These are phyloP conservation scores for Claviceps cyperi DNA, from an alignment of 2,329 filamentous ascomycete species.

Conservation along the genomic window DNA sequence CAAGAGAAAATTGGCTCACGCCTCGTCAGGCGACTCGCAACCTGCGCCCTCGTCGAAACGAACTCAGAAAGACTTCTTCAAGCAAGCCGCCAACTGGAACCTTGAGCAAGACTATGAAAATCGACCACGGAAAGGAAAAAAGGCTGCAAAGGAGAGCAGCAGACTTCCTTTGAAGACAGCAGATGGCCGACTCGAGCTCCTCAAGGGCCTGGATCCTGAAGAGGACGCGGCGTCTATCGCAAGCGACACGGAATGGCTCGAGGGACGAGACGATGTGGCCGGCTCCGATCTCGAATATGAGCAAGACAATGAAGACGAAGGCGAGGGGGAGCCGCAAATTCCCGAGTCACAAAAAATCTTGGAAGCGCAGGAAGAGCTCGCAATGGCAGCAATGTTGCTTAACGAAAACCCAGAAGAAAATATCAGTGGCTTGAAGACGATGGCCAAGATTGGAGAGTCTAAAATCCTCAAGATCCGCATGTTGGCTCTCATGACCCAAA, in stretches of 20 bases:
- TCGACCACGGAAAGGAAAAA: slow-evolving; percentile 64
- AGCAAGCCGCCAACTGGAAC: slow-evolving; percentile 70
- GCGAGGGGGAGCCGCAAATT: slow-evolving; percentile 39
- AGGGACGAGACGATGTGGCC: slow-evolving; percentile 38
- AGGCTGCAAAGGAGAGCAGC: slow-evolving; percentile 54
- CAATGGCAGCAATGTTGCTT: slow-evolving; percentile 62
- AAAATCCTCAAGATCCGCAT: slow-evolving; percentile 65
- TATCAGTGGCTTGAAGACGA: slow-evolving; percentile 58
- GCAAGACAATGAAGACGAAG: slow-evolving; percentile 2
- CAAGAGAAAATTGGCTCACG: slow-evolving; percentile 43
- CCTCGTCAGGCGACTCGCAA: slow-evolving; percentile 28
- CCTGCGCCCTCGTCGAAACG: slow-evolving; percentile 20
- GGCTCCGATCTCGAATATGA: slow-evolving; percentile 33
- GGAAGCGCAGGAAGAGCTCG: slow-evolving; percentile 83
- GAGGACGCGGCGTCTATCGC: slow-evolving; percentile 45
- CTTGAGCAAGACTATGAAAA: slow-evolving; percentile 85
- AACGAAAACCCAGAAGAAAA: slow-evolving; percentile 94
- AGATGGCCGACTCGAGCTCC: slow-evolving; percentile 55
- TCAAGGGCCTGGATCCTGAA: slow-evolving; percentile 39
- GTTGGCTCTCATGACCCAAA: slow-evolving; percentile 71
- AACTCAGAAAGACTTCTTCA: slow-evolving; percentile 52
- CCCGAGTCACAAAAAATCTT: slow-evolving; percentile 67
- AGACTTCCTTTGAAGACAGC: slow-evolving; percentile 76
- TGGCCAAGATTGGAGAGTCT: slow-evolving; percentile 60
- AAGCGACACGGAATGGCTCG: slow-evolving; percentile 50